phyloP scores from a whole-genome alignment of 2,329 filamentous ascomycete genomes.

The Penicillium sp. region DNA sequence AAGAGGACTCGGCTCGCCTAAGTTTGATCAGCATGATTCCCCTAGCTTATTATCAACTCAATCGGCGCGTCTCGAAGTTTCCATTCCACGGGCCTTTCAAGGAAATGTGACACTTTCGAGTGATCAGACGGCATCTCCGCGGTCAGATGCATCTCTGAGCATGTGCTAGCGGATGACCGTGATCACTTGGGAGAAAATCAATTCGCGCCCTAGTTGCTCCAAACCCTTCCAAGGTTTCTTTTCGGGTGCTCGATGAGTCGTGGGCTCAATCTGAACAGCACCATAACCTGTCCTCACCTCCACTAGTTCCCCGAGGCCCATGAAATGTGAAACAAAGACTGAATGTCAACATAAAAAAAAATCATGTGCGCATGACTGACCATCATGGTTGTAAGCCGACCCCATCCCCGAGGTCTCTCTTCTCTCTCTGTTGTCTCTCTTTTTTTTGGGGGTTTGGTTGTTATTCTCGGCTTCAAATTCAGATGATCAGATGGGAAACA shows the following conservation, averaged over 20 bases:
- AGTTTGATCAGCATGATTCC: constrained; percentile 22
- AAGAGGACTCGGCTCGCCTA: constrained; percentile 43
- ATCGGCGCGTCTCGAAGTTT: constrained; percentile 13
- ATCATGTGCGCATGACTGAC: constrained; percentile 34
- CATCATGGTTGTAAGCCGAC: constrained; percentile 39
- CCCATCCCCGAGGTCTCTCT: constrained; percentile 30
- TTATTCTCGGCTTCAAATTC: background rate
- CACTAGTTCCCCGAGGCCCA: constrained; percentile 8
- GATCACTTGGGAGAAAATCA: background rate
- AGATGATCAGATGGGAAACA: constrained; percentile 1
- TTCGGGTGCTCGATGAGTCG: background rate
- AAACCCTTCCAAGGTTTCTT: background rate
- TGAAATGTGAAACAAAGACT: constrained; percentile 22
- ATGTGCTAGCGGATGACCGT: constrained; percentile 5
- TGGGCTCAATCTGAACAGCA: background rate
- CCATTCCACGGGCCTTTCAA: constrained; percentile 14
- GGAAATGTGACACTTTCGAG: constrained; percentile 21
- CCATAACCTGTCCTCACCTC: background rate
- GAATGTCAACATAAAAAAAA: constrained; percentile 1
- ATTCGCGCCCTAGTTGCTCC: background rate
- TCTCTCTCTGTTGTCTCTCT: background rate
- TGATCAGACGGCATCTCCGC: constrained; percentile 17
- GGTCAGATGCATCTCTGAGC: constrained; percentile 19
- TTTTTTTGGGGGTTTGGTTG: background rate
- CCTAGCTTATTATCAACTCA: constrained; percentile 9